Conservation (phyloP, 129 eudicot genomes). For the Artemisia annua region DNA sequence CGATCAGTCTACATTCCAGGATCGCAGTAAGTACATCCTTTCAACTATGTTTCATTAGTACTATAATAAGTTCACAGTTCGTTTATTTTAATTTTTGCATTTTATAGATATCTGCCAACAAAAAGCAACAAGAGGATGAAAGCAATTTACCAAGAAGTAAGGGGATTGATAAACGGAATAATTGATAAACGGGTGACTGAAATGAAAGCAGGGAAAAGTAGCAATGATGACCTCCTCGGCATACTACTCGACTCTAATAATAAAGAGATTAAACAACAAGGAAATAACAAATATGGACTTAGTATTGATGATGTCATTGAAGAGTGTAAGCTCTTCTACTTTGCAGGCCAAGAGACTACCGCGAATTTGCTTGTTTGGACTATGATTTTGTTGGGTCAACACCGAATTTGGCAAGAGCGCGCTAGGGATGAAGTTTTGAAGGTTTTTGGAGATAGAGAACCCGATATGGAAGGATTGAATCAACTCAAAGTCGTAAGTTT, state of each 20-base stretch:
- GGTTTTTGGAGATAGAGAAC: constrained; percentile 34
- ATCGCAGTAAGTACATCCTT: constrained; percentile 19
- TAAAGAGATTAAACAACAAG: constrained; percentile 26
- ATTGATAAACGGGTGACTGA: constrained; percentile 20
- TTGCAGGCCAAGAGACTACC: constrained; percentile 45
- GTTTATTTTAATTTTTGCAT: not conserved
- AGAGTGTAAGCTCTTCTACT: constrained; percentile 41
- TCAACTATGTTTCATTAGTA: too few relatives aligned
- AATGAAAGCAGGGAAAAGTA: constrained; percentile 13
- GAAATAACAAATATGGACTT: constrained; percentile 28
- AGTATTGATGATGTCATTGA: constrained; percentile 33
- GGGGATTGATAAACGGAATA: constrained; percentile 9
- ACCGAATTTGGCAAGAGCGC: constrained; percentile 29
- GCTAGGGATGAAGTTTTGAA: constrained; percentile 34
- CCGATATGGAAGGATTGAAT: constrained; percentile 28
- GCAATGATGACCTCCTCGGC: constrained; percentile 27
- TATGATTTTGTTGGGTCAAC: constrained; percentile 32
- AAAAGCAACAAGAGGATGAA: constrained; percentile 32
- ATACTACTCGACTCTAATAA: constrained; percentile 21
- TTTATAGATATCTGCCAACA: constrained; percentile 29
- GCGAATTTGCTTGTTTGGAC: constrained; percentile 40
- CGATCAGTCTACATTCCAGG: constrained; percentile 33
- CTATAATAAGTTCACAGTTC: not conserved
- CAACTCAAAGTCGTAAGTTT: constrained; percentile 33
- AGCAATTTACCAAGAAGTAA: constrained; percentile 14